Evolutionary conservation across 1,284 basidiomycete genomes (phyloP).

Genomic region (Tilletia walkeri): DNA sequence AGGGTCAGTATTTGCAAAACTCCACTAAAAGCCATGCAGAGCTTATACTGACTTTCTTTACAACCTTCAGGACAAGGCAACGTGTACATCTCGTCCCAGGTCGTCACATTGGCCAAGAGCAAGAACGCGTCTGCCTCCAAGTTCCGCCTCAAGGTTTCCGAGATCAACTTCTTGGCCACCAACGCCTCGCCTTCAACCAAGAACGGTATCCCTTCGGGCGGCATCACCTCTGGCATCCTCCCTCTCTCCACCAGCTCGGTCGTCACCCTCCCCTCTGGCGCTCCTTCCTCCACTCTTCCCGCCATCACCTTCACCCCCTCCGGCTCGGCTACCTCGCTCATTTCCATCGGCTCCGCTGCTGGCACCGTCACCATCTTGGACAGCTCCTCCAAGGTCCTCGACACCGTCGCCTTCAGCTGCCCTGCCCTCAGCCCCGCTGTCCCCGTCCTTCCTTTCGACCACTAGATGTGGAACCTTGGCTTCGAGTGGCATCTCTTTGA

Average conservation of each 20-base stretch:
- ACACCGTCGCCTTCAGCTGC: slow-evolving; percentile 7
- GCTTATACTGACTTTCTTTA: too few relatives aligned
- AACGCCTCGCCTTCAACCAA: slow-evolving; percentile 17
- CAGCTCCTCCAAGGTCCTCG: background rate
- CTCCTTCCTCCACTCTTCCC: background rate
- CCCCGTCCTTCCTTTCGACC: slow-evolving; percentile 16
- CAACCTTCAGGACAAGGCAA: background rate
- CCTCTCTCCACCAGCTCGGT: slow-evolving; percentile 15
- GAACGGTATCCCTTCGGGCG: slow-evolving; percentile 14
- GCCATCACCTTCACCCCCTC: slow-evolving; percentile 18
- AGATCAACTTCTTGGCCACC: slow-evolving; percentile 8
- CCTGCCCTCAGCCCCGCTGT: slow-evolving; percentile 10
- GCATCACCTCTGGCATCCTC: slow-evolving; percentile 4
- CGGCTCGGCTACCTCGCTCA: background rate
- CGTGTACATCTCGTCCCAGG: slow-evolving; percentile 11
- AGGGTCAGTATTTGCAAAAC: background rate
- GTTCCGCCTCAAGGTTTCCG: slow-evolving; percentile 3
- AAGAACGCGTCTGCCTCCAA: background rate
- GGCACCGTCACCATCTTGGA: slow-evolving; percentile 13
- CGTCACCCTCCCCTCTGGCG: slow-evolving; percentile 15
- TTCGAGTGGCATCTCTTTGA: too few relatives aligned
- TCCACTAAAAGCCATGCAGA: too few relatives aligned
- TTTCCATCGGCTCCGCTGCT: slow-evolving; percentile 15
- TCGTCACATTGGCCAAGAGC: slow-evolving; percentile 14
- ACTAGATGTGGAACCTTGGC: background rate